Evolutionary conservation across 495 filamentous ascomycete species (phyloP), one percentile per base, ranked within the genome.

Genomic region (Penicillium robsamsonii): DNA sequence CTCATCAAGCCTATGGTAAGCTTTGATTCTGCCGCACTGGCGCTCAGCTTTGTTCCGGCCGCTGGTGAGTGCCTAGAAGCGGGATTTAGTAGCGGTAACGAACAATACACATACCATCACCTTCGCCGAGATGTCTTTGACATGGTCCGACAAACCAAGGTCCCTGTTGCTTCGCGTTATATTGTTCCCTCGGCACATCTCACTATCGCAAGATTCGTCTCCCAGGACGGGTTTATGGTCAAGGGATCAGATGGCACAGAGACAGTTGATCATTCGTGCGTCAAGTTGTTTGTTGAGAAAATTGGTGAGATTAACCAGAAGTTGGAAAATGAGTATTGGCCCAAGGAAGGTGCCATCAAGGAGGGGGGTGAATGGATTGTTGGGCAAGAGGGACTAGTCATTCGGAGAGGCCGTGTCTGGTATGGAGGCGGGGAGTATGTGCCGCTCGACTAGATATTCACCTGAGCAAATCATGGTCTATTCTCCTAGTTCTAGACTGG

Each of bases 101-200:
- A 90, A 54, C 41, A 48, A 0, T 96, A 90, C 69, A 89, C 87
- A 7, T 96, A 93, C 65, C 91, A 95, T 65, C 91, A 96, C 66
- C 82, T 96, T 3, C 83, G 91, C 0, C 76, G 87, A 3, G 88
- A 94, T 67, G 63, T 92, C 4, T 90, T 84, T 67, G 75, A 77
- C 4, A 70, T 85, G 41, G 78, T 75, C 11, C 70, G 72, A 38
- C 70, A 71, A 2, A 74, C 80, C 0, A 82, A 83, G 1, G 77
- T 89, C 4, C 69, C 70, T 3, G 77, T 95, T 15, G 81, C 72
- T 25, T 88, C 85, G 33, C 78, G 91, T 40, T 96, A 96, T 68
- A 81, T 88, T 0, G 87, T 92, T 12, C 91, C 90, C 0, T 89
- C 86, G 38, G 87, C 88, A 2, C 91, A 96, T 72, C 76, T 96